phyloP scores from a whole-genome alignment of 1,284 basidiomycete species.

The Sporisorium exsertum region DNA sequence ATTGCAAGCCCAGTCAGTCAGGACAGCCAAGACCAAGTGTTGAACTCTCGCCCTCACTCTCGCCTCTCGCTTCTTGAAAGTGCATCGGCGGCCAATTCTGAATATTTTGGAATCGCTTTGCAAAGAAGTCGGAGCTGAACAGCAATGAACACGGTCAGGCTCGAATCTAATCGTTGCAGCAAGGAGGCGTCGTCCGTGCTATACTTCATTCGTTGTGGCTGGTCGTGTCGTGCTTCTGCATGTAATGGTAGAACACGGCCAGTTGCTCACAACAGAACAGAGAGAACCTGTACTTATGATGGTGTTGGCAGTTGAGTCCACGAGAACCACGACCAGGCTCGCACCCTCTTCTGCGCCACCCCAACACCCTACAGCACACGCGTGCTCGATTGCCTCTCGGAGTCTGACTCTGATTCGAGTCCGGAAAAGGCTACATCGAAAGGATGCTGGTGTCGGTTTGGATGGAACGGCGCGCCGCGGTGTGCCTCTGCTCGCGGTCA shows the following conservation, averaged over 20 bases:
- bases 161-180: background rate
- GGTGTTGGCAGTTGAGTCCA: background rate
- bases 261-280: too few relatives aligned
- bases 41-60: background rate
- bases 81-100: conserved; percentile 1
- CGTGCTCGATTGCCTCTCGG: conserved; percentile 1
- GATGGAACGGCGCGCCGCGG: conserved; percentile 2
- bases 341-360: too few relatives aligned
- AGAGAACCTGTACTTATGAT: background rate
- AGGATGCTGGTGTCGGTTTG: background rate
- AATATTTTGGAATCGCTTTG: background rate
- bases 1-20: background rate
- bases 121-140: background rate
- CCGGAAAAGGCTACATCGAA: background rate
- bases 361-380: too few relatives aligned
- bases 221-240: background rate
- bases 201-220: background rate
- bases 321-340: background rate
- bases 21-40: background rate
- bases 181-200: conserved; percentile 1
- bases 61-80: background rate
- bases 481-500: background rate
- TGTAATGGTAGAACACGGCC: background rate
- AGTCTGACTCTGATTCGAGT: conserved; percentile 1
- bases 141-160: conserved; percentile 5